Conservation (phyloP, 2,329 filamentous ascomycete species). For the Cytospora leucostoma region DNA sequence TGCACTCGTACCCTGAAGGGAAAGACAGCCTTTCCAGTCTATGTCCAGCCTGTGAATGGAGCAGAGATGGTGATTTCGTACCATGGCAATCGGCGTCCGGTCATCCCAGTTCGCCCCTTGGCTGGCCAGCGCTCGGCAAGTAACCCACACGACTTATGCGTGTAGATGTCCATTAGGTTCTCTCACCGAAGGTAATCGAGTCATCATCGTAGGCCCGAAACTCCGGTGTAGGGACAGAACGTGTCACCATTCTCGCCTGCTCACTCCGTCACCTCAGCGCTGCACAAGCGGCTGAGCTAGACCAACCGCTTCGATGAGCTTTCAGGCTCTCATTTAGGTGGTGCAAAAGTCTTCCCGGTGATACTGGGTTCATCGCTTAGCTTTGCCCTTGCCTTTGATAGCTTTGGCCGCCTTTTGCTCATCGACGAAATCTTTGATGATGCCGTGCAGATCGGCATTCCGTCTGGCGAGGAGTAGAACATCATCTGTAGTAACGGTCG, state of each 20-base stretch:
- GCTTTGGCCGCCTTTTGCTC: constrained; percentile 51
- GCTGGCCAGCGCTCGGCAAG: background rate
- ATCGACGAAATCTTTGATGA: constrained; percentile 72
- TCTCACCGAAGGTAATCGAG: background rate
- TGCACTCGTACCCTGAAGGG: background rate
- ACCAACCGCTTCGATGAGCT: background rate
- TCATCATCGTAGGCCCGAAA: background rate
- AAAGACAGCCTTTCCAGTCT: background rate
- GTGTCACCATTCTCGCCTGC: background rate
- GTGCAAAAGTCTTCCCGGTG: background rate
- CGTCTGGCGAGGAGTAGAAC: constrained; percentile 83
- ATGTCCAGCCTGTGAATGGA: background rate
- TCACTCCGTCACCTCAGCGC: background rate
- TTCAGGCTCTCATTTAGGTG: background rate
- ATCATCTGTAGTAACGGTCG: constrained; percentile 80
- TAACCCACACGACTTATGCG: background rate
- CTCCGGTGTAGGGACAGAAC: background rate
- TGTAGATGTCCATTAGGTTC: background rate
- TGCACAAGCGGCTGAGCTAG: background rate
- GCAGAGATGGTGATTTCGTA: background rate
- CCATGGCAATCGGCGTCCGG: background rate
- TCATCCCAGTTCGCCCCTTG: background rate
- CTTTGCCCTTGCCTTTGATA: constrained; percentile 37
- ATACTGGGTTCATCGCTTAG: constrained; percentile 34
- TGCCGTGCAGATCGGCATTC: constrained; percentile 79